Evolutionary conservation across 257 asterid species (phyloP).

Genomic region (Catharanthus roseus): DNA sequence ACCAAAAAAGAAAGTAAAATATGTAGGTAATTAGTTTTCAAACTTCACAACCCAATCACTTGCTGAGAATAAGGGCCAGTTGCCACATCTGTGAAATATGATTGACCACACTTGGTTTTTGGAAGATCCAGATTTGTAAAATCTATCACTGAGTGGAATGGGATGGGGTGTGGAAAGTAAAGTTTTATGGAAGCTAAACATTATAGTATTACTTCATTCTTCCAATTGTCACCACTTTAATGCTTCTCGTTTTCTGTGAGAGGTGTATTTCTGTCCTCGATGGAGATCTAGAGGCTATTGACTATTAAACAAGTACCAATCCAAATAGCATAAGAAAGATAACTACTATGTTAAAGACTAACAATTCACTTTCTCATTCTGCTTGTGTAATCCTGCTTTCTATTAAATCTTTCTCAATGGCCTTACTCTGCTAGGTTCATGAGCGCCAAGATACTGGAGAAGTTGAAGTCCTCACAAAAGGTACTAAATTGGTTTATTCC

Average conservation of each 20-base stretch:
- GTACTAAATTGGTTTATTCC: conserved; percentile 24
- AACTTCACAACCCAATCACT: neutral
- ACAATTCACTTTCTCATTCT: neutral
- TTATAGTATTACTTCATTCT: neutral
- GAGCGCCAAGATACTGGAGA: conserved; percentile 85
- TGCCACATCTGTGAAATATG: neutral
- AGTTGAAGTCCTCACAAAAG: conserved; percentile 96
- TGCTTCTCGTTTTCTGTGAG: neutral
- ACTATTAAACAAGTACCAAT: neutral
- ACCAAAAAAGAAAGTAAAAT: neutral
- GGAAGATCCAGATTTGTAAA: neutral
- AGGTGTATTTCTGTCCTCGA: neutral
- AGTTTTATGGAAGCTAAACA: neutral
- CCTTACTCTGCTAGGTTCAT: conserved; percentile 75
- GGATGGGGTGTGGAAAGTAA: too few relatives aligned
- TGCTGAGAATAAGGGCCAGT: neutral
- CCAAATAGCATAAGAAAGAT: neutral
- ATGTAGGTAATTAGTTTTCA: neutral
- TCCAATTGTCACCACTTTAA: neutral
- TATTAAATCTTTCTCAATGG: neutral
- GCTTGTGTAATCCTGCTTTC: too few relatives aligned
- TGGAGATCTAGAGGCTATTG: neutral
- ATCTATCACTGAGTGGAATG: neutral
- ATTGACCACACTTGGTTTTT: neutral
- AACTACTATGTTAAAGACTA: neutral